Evolutionary conservation across 768 basidiomycete species (phyloP).

Genomic region (Candolleomyces eurysporus): DNA sequence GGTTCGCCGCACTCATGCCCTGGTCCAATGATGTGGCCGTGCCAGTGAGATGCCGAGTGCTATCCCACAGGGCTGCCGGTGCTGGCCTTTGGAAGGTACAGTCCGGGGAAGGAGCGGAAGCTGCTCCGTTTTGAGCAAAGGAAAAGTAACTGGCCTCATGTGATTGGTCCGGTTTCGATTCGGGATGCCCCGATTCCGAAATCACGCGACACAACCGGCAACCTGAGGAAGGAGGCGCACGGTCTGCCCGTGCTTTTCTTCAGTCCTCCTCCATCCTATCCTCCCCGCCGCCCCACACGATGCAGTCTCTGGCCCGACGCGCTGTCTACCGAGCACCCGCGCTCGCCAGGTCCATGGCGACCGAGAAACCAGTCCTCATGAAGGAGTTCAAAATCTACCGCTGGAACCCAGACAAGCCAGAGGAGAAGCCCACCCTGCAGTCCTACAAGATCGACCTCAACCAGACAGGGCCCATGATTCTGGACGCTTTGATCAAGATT

Average conservation of each 20-base stretch:
- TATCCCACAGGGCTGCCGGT: no score
- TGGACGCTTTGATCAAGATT: conserved; percentile 96
- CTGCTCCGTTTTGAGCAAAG: background rate
- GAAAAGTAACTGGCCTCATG: conserved; percentile 11
- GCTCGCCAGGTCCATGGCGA: conserved; percentile 17
- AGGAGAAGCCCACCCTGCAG: conserved; percentile 87
- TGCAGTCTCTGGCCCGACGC: conserved; percentile 9
- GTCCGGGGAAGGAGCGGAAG: background rate
- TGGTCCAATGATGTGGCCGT: no score
- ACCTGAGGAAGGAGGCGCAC: background rate
- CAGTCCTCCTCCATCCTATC: conserved; percentile 9
- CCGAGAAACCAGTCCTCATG: conserved; percentile 64
- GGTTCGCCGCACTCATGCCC: no score
- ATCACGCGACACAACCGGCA: conserved; percentile 17
- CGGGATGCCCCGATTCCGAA: conserved; percentile 16
- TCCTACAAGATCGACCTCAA: conserved; percentile 90
- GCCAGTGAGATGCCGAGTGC: no score
- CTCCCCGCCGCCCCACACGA: conserved; percentile 9
- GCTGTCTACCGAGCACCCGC: conserved; percentile 7
- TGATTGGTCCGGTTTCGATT: conserved; percentile 17
- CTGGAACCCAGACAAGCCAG: conserved; percentile 97
- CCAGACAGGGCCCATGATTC: conserved; percentile 94
- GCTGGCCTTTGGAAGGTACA: no score
- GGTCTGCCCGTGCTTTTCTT: conserved; percentile 11
- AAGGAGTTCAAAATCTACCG: conserved; percentile 99